Base-by-base conservation (phyloP, 2,329 filamentous ascomycete genomes). In the Claviceps lovelessii region DNA sequence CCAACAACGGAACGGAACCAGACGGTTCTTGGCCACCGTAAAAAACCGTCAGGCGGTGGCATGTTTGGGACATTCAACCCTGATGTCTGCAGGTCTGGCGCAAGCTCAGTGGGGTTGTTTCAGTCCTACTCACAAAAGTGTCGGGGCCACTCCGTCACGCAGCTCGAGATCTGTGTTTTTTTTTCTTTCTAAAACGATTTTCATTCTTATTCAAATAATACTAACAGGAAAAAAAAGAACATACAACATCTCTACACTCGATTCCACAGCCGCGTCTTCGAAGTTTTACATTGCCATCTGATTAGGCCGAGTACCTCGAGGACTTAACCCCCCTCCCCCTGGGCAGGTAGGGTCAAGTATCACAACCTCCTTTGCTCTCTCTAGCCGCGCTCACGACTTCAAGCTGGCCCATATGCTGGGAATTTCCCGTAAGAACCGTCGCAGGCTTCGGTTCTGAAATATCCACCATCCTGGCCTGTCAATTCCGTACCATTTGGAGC, bases 361-460 rank as follows among this genome's bases (percentile, higher is more conserved):
- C 19, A 23, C 42, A 10, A 8, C 6, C 17, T 17, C 45, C 11
- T 31, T n/a, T 13, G 9, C 28, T 29, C 19, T 29, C 13, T 4
- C 13, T n/a, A 31, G 29, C 15, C 23, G 51, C 23, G 28, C 31
- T 29, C n/a, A 29, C 31, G 9, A 29, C 29, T 17, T 46, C 53
- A 54, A 42, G 56, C 13, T 35, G 39, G 54, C 29, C 56, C 56
- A 19, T 57, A 57, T 10, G 56, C 41, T 9, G 56, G 56, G 33
- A 57, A 57, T 49, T 55, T 57, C n/a, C 39, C 54, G 37, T 55
- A 57, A 6, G 56, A 57, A 28, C 54, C 54, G 28, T 57, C 56
- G 50, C 56, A 57, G 4, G 56, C 56, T 49, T 57, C 56, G 33
- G 56, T 57, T 42, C 56, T 51, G 19, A 57, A 57, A 45, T 57